Conservation (phyloP, 495 filamentous ascomycete species). For the Trichoderma erinaceum region DNA sequence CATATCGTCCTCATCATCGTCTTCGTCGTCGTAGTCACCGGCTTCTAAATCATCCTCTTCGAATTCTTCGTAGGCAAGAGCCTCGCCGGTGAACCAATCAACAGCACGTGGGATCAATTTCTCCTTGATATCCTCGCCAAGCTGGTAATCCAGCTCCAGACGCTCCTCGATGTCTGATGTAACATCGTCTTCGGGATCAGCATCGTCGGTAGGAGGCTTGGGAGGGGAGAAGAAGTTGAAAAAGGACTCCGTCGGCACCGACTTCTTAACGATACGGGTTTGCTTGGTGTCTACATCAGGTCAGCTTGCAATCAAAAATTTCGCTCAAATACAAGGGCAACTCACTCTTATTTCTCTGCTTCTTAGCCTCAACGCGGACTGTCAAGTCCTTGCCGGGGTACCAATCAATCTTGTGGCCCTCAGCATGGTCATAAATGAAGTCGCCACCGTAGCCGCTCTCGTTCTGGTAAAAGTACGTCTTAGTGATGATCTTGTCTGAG, state of each 20-base stretch:
- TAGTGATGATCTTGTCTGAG: slow-evolving; percentile 92
- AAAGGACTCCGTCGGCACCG: slow-evolving; percentile 96
- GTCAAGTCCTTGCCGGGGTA: slow-evolving; percentile 89
- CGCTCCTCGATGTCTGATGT: slow-evolving; percentile 93
- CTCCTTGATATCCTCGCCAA: slow-evolving; percentile 99
- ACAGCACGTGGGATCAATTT: slow-evolving; percentile 98
- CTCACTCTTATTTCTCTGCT: slow-evolving; percentile 99
- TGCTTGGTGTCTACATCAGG: slow-evolving; percentile 81
- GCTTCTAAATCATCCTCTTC: slow-evolving; percentile 84
- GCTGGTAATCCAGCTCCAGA: slow-evolving; percentile 96
- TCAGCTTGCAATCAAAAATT: slow-evolving; percentile 25
- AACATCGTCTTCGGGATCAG: slow-evolving; percentile 75
- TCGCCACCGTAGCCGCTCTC: slow-evolving; percentile 97
- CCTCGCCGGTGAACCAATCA: slow-evolving; percentile 99
- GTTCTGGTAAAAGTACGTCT: slow-evolving; percentile 99
- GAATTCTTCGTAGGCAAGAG: slow-evolving; percentile 91
- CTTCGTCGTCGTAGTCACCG: slow-evolving; percentile 84
- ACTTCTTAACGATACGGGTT: slow-evolving; percentile 97
- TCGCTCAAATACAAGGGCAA: not conserved
- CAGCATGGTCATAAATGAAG: slow-evolving; percentile 99
- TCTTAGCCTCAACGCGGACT: slow-evolving; percentile 93
- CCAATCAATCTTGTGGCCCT: slow-evolving; percentile 97
- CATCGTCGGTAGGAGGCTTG: slow-evolving; percentile 69
- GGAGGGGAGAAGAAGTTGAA: slow-evolving; percentile 99
- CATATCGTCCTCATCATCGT: slow-evolving; percentile 78